Evolutionary conservation across 495 filamentous ascomycete genomes (phyloP), one percentile per base, ranked within the genome.

Genomic region (Podospora pseudoanserina): DNA sequence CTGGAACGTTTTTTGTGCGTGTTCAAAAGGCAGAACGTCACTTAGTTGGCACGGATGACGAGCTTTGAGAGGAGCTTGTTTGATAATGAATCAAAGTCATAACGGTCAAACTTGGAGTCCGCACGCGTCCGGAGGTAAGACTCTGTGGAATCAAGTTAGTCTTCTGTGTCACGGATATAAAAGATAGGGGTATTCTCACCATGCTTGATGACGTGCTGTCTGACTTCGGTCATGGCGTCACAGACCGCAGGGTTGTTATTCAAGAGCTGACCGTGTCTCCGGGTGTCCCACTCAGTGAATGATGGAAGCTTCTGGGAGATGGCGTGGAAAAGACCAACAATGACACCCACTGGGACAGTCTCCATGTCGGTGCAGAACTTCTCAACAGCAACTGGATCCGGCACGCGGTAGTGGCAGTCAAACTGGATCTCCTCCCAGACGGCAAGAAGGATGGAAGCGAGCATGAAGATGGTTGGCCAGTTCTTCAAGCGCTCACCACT

Each of bases 401-500:
- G 92, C 11, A 93, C 88, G 58, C 92, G 90, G 83, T 97, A 97
- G 76, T 95, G 91, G 83, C 90, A 93, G 78, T 97, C 93, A 77
- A 97, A 97, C 77, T 97, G 93, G 87, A 97, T 97, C 82, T 96
- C 90, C 78, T 97, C 93, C 93, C 93, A 97, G 9, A 97, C 92
- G 34, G 91, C 92, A 63, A 97, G 83, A 13, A 97, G 85, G 67
- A 97, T 92, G 5, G 91, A 92, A 30, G 92, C 93, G 53, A 96
- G 85, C 83, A 97, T 92, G 84, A 97, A 97, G 77, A 97, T 97
- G 7, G 93, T 97, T 5, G 93, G 93, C 93, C 93, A 97, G 82
- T 96, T 94, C 87, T 95, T 97, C 49, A 96, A 83, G 74, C 93
- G 92, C 71, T 97, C 93, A 66, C 93, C 92, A 68, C 89, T 92